These are phyloP conservation scores for Tothia fuscella DNA, from an alignment of 2,329 filamentous ascomycete species.

Conservation along the genomic window DNA sequence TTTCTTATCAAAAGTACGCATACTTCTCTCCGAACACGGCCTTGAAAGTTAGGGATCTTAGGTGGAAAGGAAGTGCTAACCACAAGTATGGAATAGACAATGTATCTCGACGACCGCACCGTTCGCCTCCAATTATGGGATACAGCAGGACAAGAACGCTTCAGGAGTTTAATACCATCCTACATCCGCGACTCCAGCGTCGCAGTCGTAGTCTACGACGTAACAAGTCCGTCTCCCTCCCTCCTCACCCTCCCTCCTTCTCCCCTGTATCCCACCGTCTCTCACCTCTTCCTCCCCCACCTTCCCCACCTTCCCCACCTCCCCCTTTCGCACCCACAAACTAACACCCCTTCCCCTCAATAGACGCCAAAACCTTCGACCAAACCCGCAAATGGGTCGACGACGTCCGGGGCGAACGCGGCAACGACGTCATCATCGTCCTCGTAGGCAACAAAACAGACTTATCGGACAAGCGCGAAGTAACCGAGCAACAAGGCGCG, in stretches of 20 bases:
- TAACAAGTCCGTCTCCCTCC: constrained; percentile 56
- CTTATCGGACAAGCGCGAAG: constrained; percentile 94
- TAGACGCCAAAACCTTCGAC: constrained; percentile 89
- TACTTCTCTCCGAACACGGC: not conserved
- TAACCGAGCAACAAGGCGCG: constrained; percentile 90
- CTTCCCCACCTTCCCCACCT: not conserved
- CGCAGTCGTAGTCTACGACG: constrained; percentile 97
- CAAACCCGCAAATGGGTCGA: constrained; percentile 99
- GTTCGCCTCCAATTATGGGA: constrained; percentile 98
- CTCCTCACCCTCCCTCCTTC: no score
- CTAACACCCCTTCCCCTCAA: constrained; percentile 11
- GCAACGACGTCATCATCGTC: constrained; percentile 98
- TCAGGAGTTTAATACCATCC: constrained; percentile 91
- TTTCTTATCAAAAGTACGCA: constrained; percentile 83
- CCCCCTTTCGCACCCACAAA: not conserved
- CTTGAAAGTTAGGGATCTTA: constrained; percentile 1
- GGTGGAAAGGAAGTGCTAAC: constrained; percentile 3
- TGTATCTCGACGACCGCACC: constrained; percentile 98
- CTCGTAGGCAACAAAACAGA: constrained; percentile 99
- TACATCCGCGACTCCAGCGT: constrained; percentile 98
- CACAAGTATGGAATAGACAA: constrained; percentile 50
- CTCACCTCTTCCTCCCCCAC: not conserved
- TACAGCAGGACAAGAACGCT: constrained; percentile 93
- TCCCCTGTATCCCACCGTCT: not conserved
- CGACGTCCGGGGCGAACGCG: constrained; percentile 89